These are phyloP conservation scores for Stachybotrys echinatus DNA, from an alignment of 2,329 filamentous ascomycete genomes.

Conservation along the genomic window DNA sequence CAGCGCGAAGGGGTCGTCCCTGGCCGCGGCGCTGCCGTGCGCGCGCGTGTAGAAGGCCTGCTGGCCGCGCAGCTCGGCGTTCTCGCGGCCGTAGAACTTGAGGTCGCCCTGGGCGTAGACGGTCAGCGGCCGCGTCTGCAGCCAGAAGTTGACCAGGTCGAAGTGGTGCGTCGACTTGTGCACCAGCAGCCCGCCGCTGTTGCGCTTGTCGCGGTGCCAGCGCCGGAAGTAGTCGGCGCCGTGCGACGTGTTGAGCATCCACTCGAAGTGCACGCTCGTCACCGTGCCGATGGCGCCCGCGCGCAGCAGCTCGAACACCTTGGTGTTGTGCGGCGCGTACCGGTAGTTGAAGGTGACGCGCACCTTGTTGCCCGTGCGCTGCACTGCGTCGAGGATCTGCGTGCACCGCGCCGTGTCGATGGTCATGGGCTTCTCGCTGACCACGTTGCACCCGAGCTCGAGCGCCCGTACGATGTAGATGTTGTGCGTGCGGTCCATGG, in stretches of 20 bases:
- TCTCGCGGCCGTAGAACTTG: slow-evolving; percentile 56
- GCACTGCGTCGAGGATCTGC: slow-evolving; percentile 35
- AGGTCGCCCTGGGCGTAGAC: slow-evolving; percentile 55
- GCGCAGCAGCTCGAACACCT: slow-evolving; percentile 47
- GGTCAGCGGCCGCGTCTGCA: slow-evolving; percentile 46
- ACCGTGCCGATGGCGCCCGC: slow-evolving; percentile 52
- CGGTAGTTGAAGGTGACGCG: slow-evolving; percentile 61
- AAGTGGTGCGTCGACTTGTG: slow-evolving; percentile 62
- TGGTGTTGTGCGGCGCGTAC: slow-evolving; percentile 61
- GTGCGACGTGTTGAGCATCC: slow-evolving; percentile 57
- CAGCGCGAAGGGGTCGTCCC: slow-evolving; percentile 52
- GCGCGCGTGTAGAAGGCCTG: slow-evolving; percentile 45
- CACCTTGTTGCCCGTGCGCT: slow-evolving; percentile 33
- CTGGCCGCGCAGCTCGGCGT: slow-evolving; percentile 49
- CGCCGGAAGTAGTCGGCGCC: slow-evolving; percentile 59
- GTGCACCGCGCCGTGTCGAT: slow-evolving; percentile 50
- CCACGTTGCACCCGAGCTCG: slow-evolving; percentile 52
- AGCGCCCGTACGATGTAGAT: slow-evolving; percentile 55
- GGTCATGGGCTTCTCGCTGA: slow-evolving; percentile 64
- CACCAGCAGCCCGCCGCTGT: slow-evolving; percentile 48
- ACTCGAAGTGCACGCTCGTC: slow-evolving; percentile 56
- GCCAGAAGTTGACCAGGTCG: slow-evolving; percentile 53
- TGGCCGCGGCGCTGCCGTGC: slow-evolving; percentile 44
- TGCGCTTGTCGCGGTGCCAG: slow-evolving; percentile 50
- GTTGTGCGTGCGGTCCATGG: slow-evolving; percentile 57